phyloP scores from a whole-genome alignment of 1,284 basidiomycete species.

The Rhodotorula glutinis region DNA sequence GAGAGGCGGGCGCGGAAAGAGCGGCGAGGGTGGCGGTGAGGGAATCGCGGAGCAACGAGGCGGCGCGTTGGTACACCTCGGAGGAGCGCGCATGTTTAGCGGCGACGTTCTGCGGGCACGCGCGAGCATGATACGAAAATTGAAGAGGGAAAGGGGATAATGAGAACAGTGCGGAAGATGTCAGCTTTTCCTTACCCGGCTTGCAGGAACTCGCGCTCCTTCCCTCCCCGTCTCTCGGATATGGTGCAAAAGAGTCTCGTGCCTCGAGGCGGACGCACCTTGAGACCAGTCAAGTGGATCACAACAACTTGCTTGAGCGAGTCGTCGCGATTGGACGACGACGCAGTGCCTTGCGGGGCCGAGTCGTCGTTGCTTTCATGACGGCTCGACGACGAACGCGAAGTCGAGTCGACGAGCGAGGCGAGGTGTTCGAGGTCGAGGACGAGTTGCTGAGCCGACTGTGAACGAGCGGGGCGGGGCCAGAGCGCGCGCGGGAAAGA shows the following conservation, averaged over 20 bases:
- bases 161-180: too few species aligned
- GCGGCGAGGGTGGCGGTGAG: constrained; percentile 14
- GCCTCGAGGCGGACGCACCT: too few species aligned
- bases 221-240: too few species aligned
- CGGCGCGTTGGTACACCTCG: constrained; percentile 13
- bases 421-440: constrained; percentile 22
- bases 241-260: too few species aligned
- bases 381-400: not conserved
- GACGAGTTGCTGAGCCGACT: constrained; percentile 16
- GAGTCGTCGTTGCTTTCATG: not conserved
- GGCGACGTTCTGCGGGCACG: constrained; percentile 8
- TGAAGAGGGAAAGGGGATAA: too few species aligned
- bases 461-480: too few species aligned
- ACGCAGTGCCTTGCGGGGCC: not conserved
- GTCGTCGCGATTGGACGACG: too few species aligned
- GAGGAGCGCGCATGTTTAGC: constrained; percentile 18
- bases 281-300: constrained; percentile 34
- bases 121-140: too few species aligned
- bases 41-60: constrained; percentile 8
- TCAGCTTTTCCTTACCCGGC: too few species aligned
- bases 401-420: constrained; percentile 15
- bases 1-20: not conserved
- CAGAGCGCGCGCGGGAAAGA: not conserved
- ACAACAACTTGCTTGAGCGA: constrained; percentile 11
- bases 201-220: too few species aligned